Percentiles rank a stretch among this genome's conserved stretches.
phyloP scores from a whole-genome alignment of 768 basidiomycete genomes.

The Tephrocybe sp. region DNA sequence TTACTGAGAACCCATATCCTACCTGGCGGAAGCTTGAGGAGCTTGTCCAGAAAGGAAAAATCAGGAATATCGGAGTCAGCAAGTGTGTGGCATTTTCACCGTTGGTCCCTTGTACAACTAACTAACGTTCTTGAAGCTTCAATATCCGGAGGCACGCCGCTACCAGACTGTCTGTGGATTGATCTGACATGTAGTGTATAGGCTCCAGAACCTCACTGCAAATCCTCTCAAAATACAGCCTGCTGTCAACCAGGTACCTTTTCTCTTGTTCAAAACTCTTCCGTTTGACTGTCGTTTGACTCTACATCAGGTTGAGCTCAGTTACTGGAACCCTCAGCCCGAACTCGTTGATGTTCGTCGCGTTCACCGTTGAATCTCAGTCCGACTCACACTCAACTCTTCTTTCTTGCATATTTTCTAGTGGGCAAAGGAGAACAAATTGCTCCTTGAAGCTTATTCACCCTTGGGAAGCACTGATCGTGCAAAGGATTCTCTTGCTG shows the following conservation, averaged over 20 bases:
- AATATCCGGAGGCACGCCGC: slow-evolving; percentile 49
- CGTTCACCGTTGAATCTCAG: no score
- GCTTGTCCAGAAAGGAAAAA: slow-evolving; percentile 72
- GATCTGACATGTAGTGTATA: slow-evolving; percentile 6
- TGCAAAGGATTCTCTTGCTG: slow-evolving; percentile 54
- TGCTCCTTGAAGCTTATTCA: slow-evolving; percentile 75
- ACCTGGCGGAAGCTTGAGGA: slow-evolving; percentile 83
- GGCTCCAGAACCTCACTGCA: slow-evolving; percentile 61
- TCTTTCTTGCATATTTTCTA: slow-evolving; percentile 21
- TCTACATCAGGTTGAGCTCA: slow-evolving; percentile 57
- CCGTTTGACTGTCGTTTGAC: background rate
- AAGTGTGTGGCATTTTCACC: slow-evolving; percentile 46
- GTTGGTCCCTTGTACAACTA: background rate
- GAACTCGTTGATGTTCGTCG: slow-evolving; percentile 59
- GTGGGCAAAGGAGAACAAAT: slow-evolving; percentile 65
- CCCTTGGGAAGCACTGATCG: slow-evolving; percentile 64
- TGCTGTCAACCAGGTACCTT: slow-evolving; percentile 60
- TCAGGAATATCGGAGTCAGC: slow-evolving; percentile 80
- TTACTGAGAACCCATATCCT: slow-evolving; percentile 69
- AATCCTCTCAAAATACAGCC: slow-evolving; percentile 58
- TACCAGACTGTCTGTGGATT: background rate
- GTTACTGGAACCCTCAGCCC: slow-evolving; percentile 73
- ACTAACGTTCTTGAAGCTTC: slow-evolving; percentile 39
- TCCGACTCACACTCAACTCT: no score
- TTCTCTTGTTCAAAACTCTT: background rate